Evolutionary conservation across 371 early-diverging fungal genomes (phyloP).

Genomic region (Haplosporangium sp.): DNA sequence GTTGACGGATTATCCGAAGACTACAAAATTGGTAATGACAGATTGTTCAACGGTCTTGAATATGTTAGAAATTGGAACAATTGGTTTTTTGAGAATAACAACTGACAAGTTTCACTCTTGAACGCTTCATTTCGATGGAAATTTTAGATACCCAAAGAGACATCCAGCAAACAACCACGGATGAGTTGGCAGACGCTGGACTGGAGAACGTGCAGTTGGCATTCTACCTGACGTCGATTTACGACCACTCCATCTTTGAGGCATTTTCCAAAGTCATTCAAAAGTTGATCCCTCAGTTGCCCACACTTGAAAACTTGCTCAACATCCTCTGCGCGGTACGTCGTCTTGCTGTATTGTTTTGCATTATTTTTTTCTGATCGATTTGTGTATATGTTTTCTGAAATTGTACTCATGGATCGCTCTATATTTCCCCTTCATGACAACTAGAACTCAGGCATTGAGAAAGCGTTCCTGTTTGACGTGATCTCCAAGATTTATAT

Average conservation of each 20-base stretch:
- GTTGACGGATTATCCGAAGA: slow-evolving; percentile 96
- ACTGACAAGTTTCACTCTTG: neutral
- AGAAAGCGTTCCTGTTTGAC: slow-evolving; percentile 96
- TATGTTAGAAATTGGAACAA: too few relatives aligned
- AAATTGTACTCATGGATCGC: neutral
- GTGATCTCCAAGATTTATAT: slow-evolving; percentile 90
- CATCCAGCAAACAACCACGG: slow-evolving; percentile 89
- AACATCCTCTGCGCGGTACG: slow-evolving; percentile 92
- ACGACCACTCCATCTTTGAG: slow-evolving; percentile 95
- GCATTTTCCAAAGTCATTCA: slow-evolving; percentile 95
- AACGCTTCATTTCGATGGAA: neutral
- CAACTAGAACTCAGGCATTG: slow-evolving; percentile 89
- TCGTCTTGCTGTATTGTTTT: neutral
- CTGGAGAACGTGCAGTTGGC: slow-evolving; percentile 82
- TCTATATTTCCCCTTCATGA: neutral
- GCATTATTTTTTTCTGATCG: neutral
- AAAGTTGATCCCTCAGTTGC: slow-evolving; percentile 88
- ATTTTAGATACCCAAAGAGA: slow-evolving; percentile 89
- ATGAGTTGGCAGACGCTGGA: slow-evolving; percentile 86
- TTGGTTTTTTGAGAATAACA: too few relatives aligned
- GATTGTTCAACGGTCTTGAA: neutral
- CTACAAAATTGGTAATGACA: slow-evolving; percentile 81
- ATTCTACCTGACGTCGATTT: slow-evolving; percentile 94
- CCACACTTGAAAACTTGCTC: slow-evolving; percentile 91
- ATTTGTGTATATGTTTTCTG: too few relatives aligned